Percentiles rank a stretch among this genome's conserved stretches.
These are phyloP conservation scores for Ogataea methylovora DNA, from an alignment of 805 yeast species.

Conservation along the genomic window DNA sequence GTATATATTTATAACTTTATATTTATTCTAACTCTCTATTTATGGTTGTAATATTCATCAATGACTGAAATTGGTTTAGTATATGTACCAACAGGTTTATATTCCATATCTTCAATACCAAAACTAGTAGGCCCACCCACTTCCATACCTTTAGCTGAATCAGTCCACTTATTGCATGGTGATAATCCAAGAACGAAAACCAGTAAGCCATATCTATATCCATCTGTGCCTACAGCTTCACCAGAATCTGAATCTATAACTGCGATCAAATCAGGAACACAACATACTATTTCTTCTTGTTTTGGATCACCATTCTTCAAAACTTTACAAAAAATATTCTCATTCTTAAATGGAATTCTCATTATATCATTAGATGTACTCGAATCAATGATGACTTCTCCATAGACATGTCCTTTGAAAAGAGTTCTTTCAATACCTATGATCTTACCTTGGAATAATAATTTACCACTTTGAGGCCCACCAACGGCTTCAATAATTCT, in stretches of 20 bases:
- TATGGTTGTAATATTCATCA: constrained; percentile 19
- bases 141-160: constrained; percentile 26
- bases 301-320: constrained; percentile 9
- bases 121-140: constrained; percentile 35
- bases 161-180: constrained; percentile 26
- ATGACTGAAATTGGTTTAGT: constrained; percentile 21
- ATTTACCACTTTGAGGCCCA: constrained; percentile 22
- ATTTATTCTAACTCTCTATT: too few relatives aligned
- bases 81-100: constrained; percentile 30
- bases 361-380: constrained; percentile 3
- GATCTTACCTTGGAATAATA: constrained; percentile 34
- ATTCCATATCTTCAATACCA: constrained; percentile 27
- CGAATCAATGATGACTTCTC: constrained; percentile 29
- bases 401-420: constrained; percentile 36
- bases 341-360: constrained; percentile 37
- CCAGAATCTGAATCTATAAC: constrained; percentile 31
- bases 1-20: too few relatives aligned
- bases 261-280: constrained; percentile 36
- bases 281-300: constrained; percentile 21
- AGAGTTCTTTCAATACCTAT: constrained; percentile 33
- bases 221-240: constrained; percentile 39
- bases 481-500: constrained; percentile 29
- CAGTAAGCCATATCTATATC: constrained; percentile 33
- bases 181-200: constrained; percentile 32
- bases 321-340: constrained; percentile 29